Percentiles rank a stretch among this genome's conserved stretches.
Conservation (phyloP, 1,284 basidiomycete genomes). For the Phenoliferia sp. region DNA sequence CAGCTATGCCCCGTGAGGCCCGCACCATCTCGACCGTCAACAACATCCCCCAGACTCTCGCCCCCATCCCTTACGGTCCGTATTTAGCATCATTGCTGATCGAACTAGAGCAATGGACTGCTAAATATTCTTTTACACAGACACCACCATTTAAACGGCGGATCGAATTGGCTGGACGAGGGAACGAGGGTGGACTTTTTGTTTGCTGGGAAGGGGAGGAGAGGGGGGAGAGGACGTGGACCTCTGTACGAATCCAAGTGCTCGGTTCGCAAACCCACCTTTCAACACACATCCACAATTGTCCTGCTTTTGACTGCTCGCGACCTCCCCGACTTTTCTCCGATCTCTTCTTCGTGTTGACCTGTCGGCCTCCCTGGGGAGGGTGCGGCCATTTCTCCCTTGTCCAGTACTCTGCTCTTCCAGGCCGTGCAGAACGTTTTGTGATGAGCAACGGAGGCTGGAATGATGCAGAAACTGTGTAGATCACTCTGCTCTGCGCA, state of each 20-base stretch:
- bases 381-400: no score
- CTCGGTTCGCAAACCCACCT: not conserved
- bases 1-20: constrained; percentile 74
- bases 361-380: no score
- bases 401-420: no score
- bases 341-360: no score
- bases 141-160: not conserved
- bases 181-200: not conserved
- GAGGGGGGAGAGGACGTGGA: not conserved
- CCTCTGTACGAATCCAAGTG: not conserved
- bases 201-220: not conserved
- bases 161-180: not conserved
- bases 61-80: constrained; percentile 65
- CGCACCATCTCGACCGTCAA: constrained; percentile 65
- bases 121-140: not conserved
- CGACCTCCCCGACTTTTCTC: no score
- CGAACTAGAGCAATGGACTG: not conserved
- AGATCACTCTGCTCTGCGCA: no score
- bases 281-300: not conserved
- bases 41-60: constrained; percentile 90
- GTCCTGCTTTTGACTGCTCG: no score
- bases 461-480: no score
- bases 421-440: no score
- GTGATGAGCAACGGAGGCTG: no score
- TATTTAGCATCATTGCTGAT: not conserved